Evolutionary conservation across 1,284 basidiomycete species (phyloP).

Genomic region (Pholiota adiposa): DNA sequence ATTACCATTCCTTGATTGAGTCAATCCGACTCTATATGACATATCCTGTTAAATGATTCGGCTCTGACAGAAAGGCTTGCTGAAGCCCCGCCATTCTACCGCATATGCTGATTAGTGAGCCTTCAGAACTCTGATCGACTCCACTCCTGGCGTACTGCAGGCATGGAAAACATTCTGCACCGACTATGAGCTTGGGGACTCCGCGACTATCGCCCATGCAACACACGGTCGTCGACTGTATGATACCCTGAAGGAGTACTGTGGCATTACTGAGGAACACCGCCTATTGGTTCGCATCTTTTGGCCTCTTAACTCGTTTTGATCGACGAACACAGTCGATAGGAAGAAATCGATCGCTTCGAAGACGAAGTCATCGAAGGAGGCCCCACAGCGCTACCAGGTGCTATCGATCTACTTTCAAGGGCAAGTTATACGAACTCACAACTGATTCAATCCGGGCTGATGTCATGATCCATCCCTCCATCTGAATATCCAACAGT

Average conservation of each 20-base stretch:
- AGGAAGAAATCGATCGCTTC: conserved; percentile 65
- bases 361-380: conserved; percentile 67
- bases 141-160: conserved; percentile 67
- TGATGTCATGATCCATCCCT: too few relatives aligned
- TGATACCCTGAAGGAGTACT: conserved; percentile 75
- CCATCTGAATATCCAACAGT: conserved; percentile 10
- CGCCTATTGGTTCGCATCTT: conserved; percentile 51
- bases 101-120: neutral
- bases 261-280: conserved; percentile 59
- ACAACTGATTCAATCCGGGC: neutral
- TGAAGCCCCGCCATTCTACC: neutral
- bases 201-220: conserved; percentile 49
- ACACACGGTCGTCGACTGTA: conserved; percentile 76
- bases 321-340: neutral
- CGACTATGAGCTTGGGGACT: conserved; percentile 60
- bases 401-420: conserved; percentile 51
- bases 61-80: neutral
- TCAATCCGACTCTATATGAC: neutral
- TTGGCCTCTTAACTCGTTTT: neutral
- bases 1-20: neutral
- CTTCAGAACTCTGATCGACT: conserved; percentile 70
- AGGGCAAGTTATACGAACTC: conserved; percentile 43
- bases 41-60: neutral
- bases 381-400: conserved; percentile 60
- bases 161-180: conserved; percentile 66